Conservation (phyloP, 768 basidiomycete species). For the Neoboletus brunneissimus region DNA sequence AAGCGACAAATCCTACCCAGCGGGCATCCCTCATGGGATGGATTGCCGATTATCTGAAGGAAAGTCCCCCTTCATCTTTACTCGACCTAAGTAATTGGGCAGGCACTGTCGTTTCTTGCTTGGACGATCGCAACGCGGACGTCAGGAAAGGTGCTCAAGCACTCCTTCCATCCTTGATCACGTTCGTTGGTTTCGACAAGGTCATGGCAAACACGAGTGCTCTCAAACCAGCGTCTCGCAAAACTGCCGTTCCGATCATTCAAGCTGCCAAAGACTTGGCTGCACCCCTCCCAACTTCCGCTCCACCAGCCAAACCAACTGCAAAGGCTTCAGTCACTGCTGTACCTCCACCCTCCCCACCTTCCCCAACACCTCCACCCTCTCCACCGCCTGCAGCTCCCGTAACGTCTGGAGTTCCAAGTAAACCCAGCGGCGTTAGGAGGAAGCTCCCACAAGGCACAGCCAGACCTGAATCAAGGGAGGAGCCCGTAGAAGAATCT, state of each 20-base stretch:
- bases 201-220: constrained; percentile 83
- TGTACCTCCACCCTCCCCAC: constrained; percentile 25
- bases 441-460: constrained; percentile 67
- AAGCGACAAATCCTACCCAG: constrained; percentile 84
- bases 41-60: constrained; percentile 78
- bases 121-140: constrained; percentile 90
- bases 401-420: constrained; percentile 25
- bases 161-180: constrained; percentile 72
- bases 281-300: constrained; percentile 28
- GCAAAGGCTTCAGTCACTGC: constrained; percentile 21
- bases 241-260: constrained; percentile 81
- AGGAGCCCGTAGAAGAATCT: constrained; percentile 38
- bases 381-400: constrained; percentile 42
- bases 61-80: constrained; percentile 48
- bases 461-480: constrained; percentile 43
- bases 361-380: constrained; percentile 40
- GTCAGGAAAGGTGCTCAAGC: constrained; percentile 90
- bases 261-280: constrained; percentile 69
- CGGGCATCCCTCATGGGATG: constrained; percentile 76
- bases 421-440: constrained; percentile 63
- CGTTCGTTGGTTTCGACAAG: constrained; percentile 74
- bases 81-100: constrained; percentile 74
- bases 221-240: constrained; percentile 88
- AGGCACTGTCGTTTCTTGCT: constrained; percentile 60
- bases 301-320: constrained; percentile 29